Conservation (phyloP, 1,284 basidiomycete genomes). For the Laetiporus sulphureus region DNA sequence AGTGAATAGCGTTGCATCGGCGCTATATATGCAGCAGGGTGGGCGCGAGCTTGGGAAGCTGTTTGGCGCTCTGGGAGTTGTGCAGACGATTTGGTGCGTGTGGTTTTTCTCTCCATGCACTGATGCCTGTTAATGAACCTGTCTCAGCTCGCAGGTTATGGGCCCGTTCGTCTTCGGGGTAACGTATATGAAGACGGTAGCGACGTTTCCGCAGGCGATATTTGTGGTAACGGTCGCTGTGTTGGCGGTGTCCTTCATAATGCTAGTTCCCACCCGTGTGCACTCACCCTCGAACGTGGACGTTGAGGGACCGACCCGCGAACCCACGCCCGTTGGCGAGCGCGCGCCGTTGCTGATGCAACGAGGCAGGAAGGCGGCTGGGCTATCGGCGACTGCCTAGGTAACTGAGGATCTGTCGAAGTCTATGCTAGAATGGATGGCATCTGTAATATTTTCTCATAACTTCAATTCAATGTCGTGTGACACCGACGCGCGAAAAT, state of each 20-base stretch:
- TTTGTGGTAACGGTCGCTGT: constrained; percentile 39
- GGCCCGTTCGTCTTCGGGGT: constrained; percentile 57
- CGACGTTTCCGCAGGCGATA: constrained; percentile 47
- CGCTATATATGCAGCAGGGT: constrained; percentile 45
- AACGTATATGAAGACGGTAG: constrained; percentile 55
- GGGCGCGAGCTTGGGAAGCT: constrained; percentile 55
- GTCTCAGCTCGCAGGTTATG: constrained; percentile 39
- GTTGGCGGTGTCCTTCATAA: constrained; percentile 33
- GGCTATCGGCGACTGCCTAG: no score
- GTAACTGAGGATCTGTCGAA: no score
- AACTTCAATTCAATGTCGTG: no score
- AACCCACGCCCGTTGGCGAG: neutral
- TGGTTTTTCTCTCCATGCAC: neutral
- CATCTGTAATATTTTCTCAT: no score
- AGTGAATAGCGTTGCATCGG: constrained; percentile 58
- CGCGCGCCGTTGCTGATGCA: neutral
- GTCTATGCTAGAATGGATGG: no score
- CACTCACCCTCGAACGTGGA: constrained; percentile 18
- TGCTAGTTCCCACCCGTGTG: constrained; percentile 41
- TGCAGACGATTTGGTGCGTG: constrained; percentile 59
- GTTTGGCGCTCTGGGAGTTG: constrained; percentile 67
- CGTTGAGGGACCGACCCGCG: neutral
- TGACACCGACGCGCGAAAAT: no score
- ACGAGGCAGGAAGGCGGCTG: no score
- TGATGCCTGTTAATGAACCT: constrained; percentile 1